Evolutionary conservation across 257 asterid species (phyloP), one percentile per base, ranked within the genome.

Genomic region (Agastache rugosa): DNA sequence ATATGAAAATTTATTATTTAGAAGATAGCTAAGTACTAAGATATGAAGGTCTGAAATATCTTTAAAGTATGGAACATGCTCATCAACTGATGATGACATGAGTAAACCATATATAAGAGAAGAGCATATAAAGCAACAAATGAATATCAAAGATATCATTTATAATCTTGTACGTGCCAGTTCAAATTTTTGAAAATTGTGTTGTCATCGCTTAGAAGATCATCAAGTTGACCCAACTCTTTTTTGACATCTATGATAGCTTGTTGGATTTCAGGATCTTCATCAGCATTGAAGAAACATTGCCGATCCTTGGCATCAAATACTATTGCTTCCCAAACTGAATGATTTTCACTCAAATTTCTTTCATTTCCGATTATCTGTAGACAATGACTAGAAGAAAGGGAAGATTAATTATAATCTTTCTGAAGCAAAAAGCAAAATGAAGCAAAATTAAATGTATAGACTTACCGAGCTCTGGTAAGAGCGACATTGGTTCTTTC

Each of bases 321-420:
- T 60, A 91, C 64, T 69, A 89, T 53, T 31, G 61, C 79, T 74
- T 72, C 58, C 97, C 96, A 91, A 39, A 91, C 74, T 0, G 92
- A 86, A 51, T 75, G 63, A 14, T 81, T 75, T 41, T 23, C 42
- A 47, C 75, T 35, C 74, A 91, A 77, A 8, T 90, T 85, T 54
- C 39, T 74, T 74, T 79, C 96, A 55, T 91, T 82, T 44, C 97
- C 97, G 64, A 91, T 68, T 39, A 91, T 82, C 96, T 96, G 89
- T 1, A 91, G 87, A 63, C 91, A 86, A 34, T 89, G 86, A 61
- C 97, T 91, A 72, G 29, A 75, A 75, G 47, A 47, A 59, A 76
- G 34, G 51, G 6, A 5, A 20, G 16, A 20, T 34, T 19, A 31
- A 68, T 41, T 39, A 70, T 1, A 29, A 75, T 55, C 47, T 29